Conservation (phyloP, 495 filamentous ascomycete species). For the Aspergillus nanangensis region DNA sequence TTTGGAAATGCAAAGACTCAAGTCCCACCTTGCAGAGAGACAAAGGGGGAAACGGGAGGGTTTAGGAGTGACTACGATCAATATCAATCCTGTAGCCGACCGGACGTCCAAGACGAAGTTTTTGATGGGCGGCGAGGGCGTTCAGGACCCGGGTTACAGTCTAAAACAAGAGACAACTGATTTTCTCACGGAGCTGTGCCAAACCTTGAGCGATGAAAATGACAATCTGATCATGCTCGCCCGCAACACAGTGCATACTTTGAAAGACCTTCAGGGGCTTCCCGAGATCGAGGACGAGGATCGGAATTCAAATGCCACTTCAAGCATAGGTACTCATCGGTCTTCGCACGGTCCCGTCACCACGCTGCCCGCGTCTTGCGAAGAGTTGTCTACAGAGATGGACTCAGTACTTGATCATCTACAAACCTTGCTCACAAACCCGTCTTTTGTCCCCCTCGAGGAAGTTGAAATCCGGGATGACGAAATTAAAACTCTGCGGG, state of each 20-base stretch:
- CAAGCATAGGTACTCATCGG: conserved; percentile 32
- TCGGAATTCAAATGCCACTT: conserved; percentile 27
- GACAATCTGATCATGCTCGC: conserved; percentile 74
- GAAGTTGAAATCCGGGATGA: conserved; percentile 87
- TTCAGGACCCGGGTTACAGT: conserved; percentile 62
- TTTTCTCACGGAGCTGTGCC: conserved; percentile 84
- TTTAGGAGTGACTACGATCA: conserved; percentile 45
- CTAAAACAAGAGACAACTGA: conserved; percentile 84
- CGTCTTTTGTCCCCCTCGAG: conserved; percentile 94
- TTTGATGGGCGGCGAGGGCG: conserved; percentile 35
- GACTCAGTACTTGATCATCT: conserved; percentile 73
- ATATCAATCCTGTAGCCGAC: conserved; percentile 39
- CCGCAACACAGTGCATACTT: conserved; percentile 60
- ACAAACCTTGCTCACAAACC: conserved; percentile 80
- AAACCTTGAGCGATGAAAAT: conserved; percentile 89
- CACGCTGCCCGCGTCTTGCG: conserved; percentile 55
- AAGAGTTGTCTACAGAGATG: conserved; percentile 68
- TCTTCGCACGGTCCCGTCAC: conserved; percentile 29
- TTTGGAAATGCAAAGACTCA: conserved; percentile 79
- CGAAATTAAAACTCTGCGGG: conserved; percentile 74
- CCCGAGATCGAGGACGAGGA: conserved; percentile 46
- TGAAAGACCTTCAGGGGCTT: conserved; percentile 77
- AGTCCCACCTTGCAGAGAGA: conserved; percentile 68
- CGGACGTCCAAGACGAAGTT: conserved; percentile 24
- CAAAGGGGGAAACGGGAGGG: conserved; percentile 47